Conservation (phyloP, 148 eudicot genomes). For the Bassia scoparia region DNA sequence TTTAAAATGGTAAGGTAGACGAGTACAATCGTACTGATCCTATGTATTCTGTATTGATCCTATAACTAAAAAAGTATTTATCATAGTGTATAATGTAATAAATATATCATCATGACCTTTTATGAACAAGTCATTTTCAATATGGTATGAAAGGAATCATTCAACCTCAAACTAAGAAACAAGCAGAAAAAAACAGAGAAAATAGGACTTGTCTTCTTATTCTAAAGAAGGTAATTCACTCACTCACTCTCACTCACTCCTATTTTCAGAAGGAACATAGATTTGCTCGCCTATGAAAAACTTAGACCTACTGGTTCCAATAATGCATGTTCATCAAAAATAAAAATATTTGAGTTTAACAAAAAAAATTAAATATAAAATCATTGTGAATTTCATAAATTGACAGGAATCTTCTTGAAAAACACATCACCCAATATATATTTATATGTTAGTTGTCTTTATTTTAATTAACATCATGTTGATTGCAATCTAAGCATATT, state of each 20-base stretch:
- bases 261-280: slow-evolving; percentile 20
- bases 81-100: too few species aligned
- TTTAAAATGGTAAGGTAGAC: too few species aligned
- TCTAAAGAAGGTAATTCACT: neutral
- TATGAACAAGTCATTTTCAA: slow-evolving; percentile 16
- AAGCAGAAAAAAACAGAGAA: slow-evolving; percentile 22
- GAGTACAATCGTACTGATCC: too few species aligned
- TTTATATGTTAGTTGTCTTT: neutral
- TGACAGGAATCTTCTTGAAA: slow-evolving; percentile 11
- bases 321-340: slow-evolving; percentile 14
- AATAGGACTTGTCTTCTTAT: slow-evolving; percentile 6
- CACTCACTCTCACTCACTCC: neutral
- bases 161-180: slow-evolving; percentile 19
- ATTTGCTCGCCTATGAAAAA: slow-evolving; percentile 11
- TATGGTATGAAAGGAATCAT: slow-evolving; percentile 28
- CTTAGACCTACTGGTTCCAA: slow-evolving; percentile 19
- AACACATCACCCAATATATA: neutral
- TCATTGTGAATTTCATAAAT: slow-evolving; percentile 5
- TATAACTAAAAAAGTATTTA: too few species aligned
- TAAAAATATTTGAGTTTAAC: neutral
- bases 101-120: too few species aligned
- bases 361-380: neutral
- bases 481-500: neutral
- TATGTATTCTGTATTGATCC: too few species aligned
- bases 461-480: neutral